Conservation (phyloP, 2,329 filamentous ascomycete species). For the Verticillium longisporum region DNA sequence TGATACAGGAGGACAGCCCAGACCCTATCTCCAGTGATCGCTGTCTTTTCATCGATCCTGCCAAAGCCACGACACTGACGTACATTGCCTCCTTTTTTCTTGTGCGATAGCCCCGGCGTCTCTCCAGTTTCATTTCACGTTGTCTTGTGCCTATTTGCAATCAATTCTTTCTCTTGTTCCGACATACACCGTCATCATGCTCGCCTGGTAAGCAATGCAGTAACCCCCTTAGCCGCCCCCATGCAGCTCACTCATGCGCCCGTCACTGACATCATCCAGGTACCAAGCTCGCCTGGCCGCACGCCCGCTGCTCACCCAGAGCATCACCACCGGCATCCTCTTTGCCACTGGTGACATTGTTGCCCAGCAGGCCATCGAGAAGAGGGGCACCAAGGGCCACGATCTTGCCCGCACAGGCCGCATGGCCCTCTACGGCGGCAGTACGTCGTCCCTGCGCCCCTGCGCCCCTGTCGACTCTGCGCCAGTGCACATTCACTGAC, state of each 20-base stretch:
- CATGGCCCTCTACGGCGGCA: slow-evolving; percentile 75
- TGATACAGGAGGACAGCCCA: background rate
- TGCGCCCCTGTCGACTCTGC: no score
- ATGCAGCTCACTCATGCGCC: slow-evolving; percentile 1
- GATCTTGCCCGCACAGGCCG: slow-evolving; percentile 66
- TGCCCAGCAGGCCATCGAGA: slow-evolving; percentile 86
- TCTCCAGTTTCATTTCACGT: background rate
- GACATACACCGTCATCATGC: slow-evolving; percentile 14
- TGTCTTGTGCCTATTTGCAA: background rate
- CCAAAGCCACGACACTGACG: background rate
- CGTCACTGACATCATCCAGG: slow-evolving; percentile 38
- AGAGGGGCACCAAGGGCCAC: slow-evolving; percentile 70
- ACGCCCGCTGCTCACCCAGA: slow-evolving; percentile 83
- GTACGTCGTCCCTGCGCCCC: slow-evolving; percentile 36
- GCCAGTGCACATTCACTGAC: background rate
- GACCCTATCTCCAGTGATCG: background rate
- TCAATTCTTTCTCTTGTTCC: background rate
- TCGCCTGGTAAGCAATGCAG: slow-evolving; percentile 20
- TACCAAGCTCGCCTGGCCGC: slow-evolving; percentile 79
- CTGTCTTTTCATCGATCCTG: background rate
- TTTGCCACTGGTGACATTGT: slow-evolving; percentile 89
- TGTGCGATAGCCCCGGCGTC: background rate
- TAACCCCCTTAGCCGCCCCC: background rate
- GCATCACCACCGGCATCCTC: slow-evolving; percentile 81
- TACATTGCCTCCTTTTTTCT: background rate